Conservation (phyloP, 768 basidiomycete genomes). For the Fomitopsis serialis region DNA sequence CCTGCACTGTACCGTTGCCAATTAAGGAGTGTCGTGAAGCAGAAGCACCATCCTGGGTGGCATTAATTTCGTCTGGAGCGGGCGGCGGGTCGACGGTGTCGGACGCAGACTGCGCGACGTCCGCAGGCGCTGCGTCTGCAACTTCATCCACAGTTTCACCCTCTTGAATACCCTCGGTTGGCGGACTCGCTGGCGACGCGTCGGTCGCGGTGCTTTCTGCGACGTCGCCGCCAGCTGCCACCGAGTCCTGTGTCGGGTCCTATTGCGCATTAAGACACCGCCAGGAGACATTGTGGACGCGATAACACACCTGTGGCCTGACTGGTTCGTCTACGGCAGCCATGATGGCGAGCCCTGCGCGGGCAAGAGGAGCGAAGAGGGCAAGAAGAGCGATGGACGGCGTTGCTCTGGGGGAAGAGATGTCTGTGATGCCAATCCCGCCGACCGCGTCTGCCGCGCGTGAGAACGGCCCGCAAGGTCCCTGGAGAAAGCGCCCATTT, state of each 20-base stretch:
- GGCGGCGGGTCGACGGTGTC: neutral
- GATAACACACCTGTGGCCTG: neutral
- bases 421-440: neutral
- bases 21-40: neutral
- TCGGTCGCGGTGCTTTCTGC: neutral
- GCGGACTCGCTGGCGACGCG: neutral
- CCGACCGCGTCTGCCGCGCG: neutral
- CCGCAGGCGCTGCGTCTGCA: too few relatives aligned
- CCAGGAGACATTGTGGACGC: neutral
- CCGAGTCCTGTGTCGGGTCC: neutral
- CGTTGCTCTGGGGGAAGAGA: neutral
- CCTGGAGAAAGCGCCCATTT: neutral
- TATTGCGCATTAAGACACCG: neutral
- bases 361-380: neutral
- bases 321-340: neutral
- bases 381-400: neutral
- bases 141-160: neutral
- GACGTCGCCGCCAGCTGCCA: neutral
- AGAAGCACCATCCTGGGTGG: constrained; percentile 3
- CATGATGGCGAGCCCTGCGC: neutral
- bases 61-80: neutral
- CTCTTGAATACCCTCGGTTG: neutral
- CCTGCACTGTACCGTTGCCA: neutral
- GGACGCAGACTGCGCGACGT: neutral
- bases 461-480: neutral